Conservation (phyloP, 2,329 filamentous ascomycete genomes). For the Colletotrichum tabaci region DNA sequence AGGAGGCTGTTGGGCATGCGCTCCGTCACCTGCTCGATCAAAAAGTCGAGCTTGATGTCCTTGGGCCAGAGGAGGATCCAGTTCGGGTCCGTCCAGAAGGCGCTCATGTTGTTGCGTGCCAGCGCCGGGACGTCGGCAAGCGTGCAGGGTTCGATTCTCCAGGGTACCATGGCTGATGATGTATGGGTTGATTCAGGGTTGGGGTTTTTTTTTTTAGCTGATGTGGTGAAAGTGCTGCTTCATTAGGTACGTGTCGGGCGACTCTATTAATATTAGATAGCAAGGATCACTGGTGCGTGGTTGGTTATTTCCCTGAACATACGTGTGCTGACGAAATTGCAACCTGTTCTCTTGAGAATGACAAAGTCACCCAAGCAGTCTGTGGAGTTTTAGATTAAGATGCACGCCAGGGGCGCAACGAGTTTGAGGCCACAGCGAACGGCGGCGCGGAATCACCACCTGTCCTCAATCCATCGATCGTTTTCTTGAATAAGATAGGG, state of each 20-base stretch:
- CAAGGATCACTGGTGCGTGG: no score
- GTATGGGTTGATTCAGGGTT: neutral
- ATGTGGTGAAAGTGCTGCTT: neutral
- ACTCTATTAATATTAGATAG: neutral
- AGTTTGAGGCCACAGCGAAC: neutral
- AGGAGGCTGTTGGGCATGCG: constrained; percentile 44
- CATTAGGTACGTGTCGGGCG: no score
- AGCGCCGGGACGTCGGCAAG: constrained; percentile 44
- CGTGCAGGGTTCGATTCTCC: constrained; percentile 41
- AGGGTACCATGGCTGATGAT: neutral
- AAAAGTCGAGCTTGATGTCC: constrained; percentile 28
- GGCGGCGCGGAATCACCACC: neutral
- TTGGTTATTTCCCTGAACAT: no score
- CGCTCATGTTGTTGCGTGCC: constrained; percentile 47
- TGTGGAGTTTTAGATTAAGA: no score
- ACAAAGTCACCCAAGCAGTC: no score
- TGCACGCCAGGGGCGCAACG: neutral
- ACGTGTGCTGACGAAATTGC: no score
- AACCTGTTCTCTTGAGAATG: neutral
- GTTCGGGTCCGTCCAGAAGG: constrained; percentile 46
- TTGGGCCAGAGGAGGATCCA: constrained; percentile 44
- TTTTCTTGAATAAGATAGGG: no score
- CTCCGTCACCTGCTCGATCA: constrained; percentile 36
- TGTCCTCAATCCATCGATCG: no score
- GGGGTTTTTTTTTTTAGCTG: neutral